phyloP scores from a whole-genome alignment of 352 stramenopile species.

The Albugo laibachii region DNA sequence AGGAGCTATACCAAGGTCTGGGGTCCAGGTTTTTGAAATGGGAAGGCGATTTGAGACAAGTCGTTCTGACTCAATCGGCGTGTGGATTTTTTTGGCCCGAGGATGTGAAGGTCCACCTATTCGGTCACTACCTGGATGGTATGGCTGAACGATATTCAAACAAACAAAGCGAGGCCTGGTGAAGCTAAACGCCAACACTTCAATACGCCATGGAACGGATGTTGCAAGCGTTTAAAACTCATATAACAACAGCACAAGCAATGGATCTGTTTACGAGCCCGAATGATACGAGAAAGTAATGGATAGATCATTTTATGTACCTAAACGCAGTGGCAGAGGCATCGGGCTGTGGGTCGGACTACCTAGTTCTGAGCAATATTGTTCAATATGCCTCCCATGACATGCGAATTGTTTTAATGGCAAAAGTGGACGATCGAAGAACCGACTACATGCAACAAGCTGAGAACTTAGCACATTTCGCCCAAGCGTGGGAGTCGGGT shows the following conservation, averaged over 20 bases:
- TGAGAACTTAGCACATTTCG: constrained; percentile 3
- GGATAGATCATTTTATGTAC: constrained; percentile 3
- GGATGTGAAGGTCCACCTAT: background rate
- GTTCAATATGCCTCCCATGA: background rate
- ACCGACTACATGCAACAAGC: constrained; percentile 1
- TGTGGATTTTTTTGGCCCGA: background rate
- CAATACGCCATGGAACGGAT: constrained; percentile 8
- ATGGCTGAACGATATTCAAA: no score
- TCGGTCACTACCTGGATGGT: no score
- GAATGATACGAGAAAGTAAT: constrained; percentile 1
- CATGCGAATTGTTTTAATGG: background rate
- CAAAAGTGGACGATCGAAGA: background rate
- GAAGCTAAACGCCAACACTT: background rate
- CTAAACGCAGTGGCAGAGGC: no score
- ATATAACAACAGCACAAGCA: constrained; percentile 3
- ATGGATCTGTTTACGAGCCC: constrained; percentile 4
- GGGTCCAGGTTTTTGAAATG: background rate
- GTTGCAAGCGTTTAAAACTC: constrained; percentile 1
- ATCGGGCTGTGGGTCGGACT: background rate
- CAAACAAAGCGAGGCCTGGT: constrained; percentile 3
- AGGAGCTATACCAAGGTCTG: constrained; percentile 7
- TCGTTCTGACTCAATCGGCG: background rate
- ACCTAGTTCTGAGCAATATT: background rate
- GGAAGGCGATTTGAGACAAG: background rate
- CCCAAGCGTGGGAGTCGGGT: background rate